Percentiles rank a stretch among this genome's conserved stretches.
Conservation (phyloP, 2,329 filamentous ascomycete genomes). For the Lojkania enalia region DNA sequence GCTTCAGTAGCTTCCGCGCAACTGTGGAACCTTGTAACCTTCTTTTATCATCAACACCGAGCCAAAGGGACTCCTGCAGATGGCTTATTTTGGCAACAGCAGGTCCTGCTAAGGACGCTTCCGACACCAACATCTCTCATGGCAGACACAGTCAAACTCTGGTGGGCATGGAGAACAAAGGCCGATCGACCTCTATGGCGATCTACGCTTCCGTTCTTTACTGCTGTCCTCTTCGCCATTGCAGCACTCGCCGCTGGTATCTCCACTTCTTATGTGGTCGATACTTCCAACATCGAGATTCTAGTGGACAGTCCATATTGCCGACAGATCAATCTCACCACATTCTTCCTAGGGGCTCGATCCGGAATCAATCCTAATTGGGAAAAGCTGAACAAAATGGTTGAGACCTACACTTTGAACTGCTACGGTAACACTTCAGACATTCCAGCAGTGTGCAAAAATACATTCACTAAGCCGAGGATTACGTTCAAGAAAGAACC, state of each 20-base stretch:
- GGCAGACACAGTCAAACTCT: slow-evolving; percentile 18
- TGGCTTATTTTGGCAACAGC: slow-evolving; percentile 20
- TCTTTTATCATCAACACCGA: slow-evolving; percentile 6
- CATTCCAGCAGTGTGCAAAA: neutral
- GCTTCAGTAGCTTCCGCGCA: slow-evolving; percentile 6
- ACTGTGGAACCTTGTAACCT: slow-evolving; percentile 1
- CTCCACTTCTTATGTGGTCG: slow-evolving; percentile 4
- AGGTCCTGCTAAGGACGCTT: slow-evolving; percentile 15
- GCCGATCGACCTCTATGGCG: slow-evolving; percentile 10
- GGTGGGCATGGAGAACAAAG: slow-evolving; percentile 14
- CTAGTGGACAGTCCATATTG: slow-evolving; percentile 6
- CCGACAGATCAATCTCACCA: neutral
- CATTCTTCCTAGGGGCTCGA: neutral
- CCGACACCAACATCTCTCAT: slow-evolving; percentile 16
- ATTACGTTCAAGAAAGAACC: neutral
- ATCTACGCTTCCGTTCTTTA: slow-evolving; percentile 2
- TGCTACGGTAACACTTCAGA: neutral
- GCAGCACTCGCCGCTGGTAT: slow-evolving; percentile 5
- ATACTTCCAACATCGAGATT: slow-evolving; percentile 2
- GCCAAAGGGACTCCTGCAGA: slow-evolving; percentile 11
- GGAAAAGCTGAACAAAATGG: neutral
- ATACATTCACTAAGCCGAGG: neutral
- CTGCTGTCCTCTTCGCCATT: neutral
- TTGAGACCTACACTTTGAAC: neutral
- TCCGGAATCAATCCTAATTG: neutral